phyloP scores from a whole-genome alignment of 345 rosid genomes.

The Eucalyptus sp. region DNA sequence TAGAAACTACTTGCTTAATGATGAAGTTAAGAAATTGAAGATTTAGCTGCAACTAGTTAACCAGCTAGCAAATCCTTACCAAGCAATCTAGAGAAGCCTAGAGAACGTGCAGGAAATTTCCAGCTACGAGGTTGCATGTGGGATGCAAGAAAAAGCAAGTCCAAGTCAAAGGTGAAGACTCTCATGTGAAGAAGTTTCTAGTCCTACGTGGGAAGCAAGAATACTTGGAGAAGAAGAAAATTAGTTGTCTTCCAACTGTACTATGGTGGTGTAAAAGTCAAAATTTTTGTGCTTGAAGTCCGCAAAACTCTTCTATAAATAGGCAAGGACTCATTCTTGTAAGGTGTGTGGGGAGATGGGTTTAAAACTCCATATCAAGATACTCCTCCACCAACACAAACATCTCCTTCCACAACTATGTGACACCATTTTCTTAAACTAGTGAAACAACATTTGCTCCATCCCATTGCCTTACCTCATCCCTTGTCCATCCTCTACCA shows the following conservation, averaged over 20 bases:
- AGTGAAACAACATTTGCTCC: not conserved
- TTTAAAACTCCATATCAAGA: too few species aligned
- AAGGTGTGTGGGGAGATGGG: not conserved
- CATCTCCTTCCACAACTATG: not conserved
- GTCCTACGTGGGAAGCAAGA: not conserved
- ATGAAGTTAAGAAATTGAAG: not conserved
- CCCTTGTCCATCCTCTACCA: not conserved
- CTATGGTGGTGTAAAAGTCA: not conserved
- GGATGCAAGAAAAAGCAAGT: not conserved
- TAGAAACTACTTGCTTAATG: not conserved
- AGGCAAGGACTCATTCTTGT: not conserved
- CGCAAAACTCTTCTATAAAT: not conserved
- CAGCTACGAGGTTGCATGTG: not conserved
- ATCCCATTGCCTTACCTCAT: not conserved
- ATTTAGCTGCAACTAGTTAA: not conserved
- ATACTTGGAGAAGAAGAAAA: not conserved
- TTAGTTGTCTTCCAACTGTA: not conserved
- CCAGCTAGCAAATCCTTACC: not conserved
- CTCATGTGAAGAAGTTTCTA: not conserved
- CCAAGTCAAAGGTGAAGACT: not conserved
- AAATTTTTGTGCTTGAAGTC: not conserved
- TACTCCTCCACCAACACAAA: fast-evolving
- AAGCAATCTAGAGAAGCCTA: not conserved
- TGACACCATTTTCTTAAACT: not conserved
- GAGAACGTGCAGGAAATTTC: not conserved